phyloP scores from a whole-genome alignment of 352 stramenopile genomes.

The Globisporangium perplexum region DNA sequence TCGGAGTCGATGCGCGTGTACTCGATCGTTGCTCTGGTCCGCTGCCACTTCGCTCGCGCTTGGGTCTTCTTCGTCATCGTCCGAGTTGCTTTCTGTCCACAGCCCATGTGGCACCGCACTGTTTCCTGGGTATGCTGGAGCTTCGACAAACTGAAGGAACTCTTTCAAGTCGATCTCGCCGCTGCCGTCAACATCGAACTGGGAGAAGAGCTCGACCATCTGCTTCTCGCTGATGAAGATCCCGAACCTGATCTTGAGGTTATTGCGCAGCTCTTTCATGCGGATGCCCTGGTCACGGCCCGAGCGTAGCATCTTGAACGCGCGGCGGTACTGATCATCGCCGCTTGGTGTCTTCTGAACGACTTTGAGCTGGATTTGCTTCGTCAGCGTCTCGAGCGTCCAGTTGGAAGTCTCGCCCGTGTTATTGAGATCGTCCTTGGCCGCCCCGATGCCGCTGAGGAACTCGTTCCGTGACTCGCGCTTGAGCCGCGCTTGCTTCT shows the following conservation, averaged over 20 bases:
- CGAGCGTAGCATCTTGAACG: slow-evolving; percentile 75
- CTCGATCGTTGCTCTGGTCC: not conserved
- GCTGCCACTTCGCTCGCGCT: not conserved
- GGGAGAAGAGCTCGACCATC: slow-evolving; percentile 57
- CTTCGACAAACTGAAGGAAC: slow-evolving; percentile 71
- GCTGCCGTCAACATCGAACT: slow-evolving; percentile 58
- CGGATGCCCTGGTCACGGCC: slow-evolving; percentile 61
- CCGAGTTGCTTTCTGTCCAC: slow-evolving; percentile 38
- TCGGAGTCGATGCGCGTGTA: not conserved
- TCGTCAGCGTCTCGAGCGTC: slow-evolving; percentile 57
- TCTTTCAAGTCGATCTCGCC: slow-evolving; percentile 71
- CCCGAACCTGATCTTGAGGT: slow-evolving; percentile 72
- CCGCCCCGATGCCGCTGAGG: slow-evolving; percentile 27
- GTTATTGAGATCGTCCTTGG: slow-evolving; percentile 30
- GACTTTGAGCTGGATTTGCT: slow-evolving; percentile 76
- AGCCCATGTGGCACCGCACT: slow-evolving; percentile 49
- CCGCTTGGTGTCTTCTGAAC: slow-evolving; percentile 70
- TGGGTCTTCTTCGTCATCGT: slow-evolving; percentile 16
- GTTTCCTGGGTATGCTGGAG: slow-evolving; percentile 47
- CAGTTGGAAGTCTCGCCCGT: slow-evolving; percentile 46
- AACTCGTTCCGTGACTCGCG: slow-evolving; percentile 65
- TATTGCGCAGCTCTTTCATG: slow-evolving; percentile 68
- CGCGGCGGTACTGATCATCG: slow-evolving; percentile 71
- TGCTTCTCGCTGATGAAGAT: slow-evolving; percentile 73
- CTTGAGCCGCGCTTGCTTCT: slow-evolving; percentile 44